Conservation (phyloP, 805 yeast genomes). For the Ogataea minuta region DNA sequence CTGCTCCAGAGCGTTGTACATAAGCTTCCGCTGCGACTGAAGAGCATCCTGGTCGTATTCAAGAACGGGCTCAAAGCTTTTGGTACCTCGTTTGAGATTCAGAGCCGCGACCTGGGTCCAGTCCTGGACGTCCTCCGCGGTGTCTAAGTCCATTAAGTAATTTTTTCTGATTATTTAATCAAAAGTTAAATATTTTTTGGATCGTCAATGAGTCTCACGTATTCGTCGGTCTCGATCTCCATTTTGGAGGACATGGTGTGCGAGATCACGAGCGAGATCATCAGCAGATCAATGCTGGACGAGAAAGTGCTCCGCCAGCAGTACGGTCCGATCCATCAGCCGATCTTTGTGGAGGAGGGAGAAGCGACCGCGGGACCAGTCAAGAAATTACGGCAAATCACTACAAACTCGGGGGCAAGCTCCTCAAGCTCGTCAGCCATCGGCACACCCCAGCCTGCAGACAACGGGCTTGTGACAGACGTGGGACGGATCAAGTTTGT, state of each 20-base stretch:
- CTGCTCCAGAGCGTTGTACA: constrained; percentile 64
- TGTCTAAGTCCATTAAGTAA: not conserved
- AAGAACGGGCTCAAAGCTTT: constrained; percentile 69
- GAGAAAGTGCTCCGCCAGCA: constrained; percentile 32
- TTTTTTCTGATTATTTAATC: not conserved
- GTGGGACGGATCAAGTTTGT: constrained; percentile 30
- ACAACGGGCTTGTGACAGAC: constrained; percentile 22
- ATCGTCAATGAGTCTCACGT: constrained; percentile 23
- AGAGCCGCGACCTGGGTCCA: constrained; percentile 45
- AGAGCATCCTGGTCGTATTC: constrained; percentile 37
- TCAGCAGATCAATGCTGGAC: constrained; percentile 29
- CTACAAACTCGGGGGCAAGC: constrained; percentile 11
- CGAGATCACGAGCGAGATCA: constrained; percentile 35
- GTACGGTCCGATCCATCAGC: constrained; percentile 31
- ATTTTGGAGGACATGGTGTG: constrained; percentile 34
- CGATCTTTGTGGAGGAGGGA: constrained; percentile 26
- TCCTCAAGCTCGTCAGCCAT: constrained; percentile 18
- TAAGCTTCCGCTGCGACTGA: constrained; percentile 56
- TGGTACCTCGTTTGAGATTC: constrained; percentile 64
- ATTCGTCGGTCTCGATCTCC: constrained; percentile 30
- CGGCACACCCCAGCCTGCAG: constrained; percentile 26
- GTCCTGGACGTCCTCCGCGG: constrained; percentile 46
- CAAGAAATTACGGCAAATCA: constrained; percentile 13
- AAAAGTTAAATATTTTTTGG: not conserved
- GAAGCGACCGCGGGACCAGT: constrained; percentile 12